phyloP scores from a whole-genome alignment of 345 rosid species.

The Citrus unshiu region DNA sequence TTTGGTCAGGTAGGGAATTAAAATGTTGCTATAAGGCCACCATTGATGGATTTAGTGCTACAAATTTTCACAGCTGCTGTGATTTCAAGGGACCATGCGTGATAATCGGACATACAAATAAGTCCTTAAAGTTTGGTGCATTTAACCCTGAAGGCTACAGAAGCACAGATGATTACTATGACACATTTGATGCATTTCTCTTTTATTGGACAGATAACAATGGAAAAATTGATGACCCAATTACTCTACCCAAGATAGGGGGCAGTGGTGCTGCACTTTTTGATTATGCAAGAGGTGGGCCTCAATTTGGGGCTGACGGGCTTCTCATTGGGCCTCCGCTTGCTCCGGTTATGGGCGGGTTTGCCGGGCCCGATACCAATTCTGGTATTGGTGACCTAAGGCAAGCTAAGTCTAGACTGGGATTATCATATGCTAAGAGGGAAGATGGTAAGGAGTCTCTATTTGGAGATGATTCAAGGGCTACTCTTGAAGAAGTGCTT shows the following conservation, averaged over 20 bases:
- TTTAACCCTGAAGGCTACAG: constrained; percentile 85
- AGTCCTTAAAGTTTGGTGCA: constrained; percentile 73
- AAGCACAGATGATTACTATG: constrained; percentile 85
- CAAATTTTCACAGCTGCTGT: constrained; percentile 63
- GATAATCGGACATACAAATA: constrained; percentile 66
- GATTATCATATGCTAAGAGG: constrained; percentile 79
- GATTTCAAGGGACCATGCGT: constrained; percentile 96
- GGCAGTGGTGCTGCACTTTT: constrained; percentile 90
- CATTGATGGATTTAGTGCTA: constrained; percentile 77
- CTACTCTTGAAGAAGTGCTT: constrained; percentile 53
- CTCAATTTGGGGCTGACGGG: constrained; percentile 80
- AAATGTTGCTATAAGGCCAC: constrained; percentile 80
- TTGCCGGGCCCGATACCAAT: constrained; percentile 75
- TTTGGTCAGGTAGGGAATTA: constrained; percentile 53
- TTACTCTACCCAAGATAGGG: constrained; percentile 61
- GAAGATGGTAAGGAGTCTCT: constrained; percentile 70
- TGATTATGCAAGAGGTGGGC: constrained; percentile 69
- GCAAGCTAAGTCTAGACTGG: constrained; percentile 79
- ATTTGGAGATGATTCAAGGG: constrained; percentile 59
- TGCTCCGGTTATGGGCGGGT: constrained; percentile 79
- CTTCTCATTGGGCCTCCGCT: constrained; percentile 75
- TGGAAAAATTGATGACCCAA: constrained; percentile 33
- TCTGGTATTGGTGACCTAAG: constrained; percentile 77
- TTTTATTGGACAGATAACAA: constrained; percentile 61
- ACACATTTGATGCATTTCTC: constrained; percentile 75